Evolutionary conservation across 2,329 filamentous ascomycete species (phyloP), one percentile per base, ranked within the genome.

Genomic region (Colletotrichum truncatum): DNA sequence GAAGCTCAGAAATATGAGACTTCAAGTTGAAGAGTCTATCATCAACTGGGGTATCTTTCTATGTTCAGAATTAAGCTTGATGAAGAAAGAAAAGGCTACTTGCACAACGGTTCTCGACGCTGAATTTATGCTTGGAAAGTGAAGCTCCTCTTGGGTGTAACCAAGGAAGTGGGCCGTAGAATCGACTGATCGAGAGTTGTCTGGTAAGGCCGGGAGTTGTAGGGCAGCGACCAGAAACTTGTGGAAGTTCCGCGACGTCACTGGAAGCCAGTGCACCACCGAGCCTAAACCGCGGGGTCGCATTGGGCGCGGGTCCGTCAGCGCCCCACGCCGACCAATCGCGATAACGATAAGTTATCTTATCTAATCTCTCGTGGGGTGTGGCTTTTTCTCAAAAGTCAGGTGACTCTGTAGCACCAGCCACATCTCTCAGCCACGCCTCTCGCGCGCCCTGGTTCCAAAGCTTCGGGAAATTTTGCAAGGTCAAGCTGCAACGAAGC

Each of bases 171-270:
- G 65, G 61, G 61, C 56, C 61, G 34, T 41, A 23, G n/a, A 6
- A 64, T 62, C 51, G 53, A 66, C 57, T 67, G 61, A 67, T 62
- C 36, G 25, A 45, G 56, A 34, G 63, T 54, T 43, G 23, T 23
- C 57, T 59, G 38, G 55, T 51, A 56, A 63, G 49, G 41, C 28
- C 63, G 51, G 34, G 63, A 52, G 64, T 21, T 28, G 51, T 67
- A 67, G 59, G 64, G 72, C 68, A 70, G 52, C 72, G 71, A 68
- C 73, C 59, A 67, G 71, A 72, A 72, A 64, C 59, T 61, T 32
- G 67, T 68, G 36, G 68, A 64, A 68, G 48, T 52, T 39, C 52
- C 58, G 67, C 70, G 69, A 71, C 69, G 70, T 72, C 69, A 71
- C 59, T 70, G 54, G 68, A 69, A 70, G n/a, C 55, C 64, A 16